Evolutionary conservation across 2,329 filamentous ascomycete genomes (phyloP).

Genomic region (Aspergillus eucalypticola): DNA sequence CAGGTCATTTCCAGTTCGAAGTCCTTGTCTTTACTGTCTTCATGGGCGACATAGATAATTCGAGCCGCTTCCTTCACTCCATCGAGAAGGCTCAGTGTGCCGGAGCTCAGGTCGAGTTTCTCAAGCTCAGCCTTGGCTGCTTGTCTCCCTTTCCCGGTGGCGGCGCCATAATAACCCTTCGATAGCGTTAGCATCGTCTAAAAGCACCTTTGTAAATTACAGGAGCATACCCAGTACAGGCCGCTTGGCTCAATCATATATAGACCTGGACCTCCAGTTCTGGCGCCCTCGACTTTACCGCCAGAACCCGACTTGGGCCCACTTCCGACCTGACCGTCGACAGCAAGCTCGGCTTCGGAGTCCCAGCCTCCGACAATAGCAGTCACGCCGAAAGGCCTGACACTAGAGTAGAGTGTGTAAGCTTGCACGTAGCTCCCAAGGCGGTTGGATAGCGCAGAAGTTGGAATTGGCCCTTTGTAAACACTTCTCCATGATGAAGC

Average conservation of each 20-base stretch:
- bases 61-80: conserved; percentile 94
- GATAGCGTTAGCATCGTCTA: conserved; percentile 25
- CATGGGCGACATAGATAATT: conserved; percentile 96
- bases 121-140: conserved; percentile 97
- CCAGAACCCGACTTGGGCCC: conserved; percentile 79
- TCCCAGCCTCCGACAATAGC: conserved; percentile 94
- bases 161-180: conserved; percentile 92
- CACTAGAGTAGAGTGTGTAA: conserved; percentile 95
- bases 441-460: conserved; percentile 81
- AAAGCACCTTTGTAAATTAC: not conserved
- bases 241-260: conserved; percentile 99
- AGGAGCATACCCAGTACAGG: conserved; percentile 72
- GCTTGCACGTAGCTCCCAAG: conserved; percentile 96
- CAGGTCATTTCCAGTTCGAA: conserved; percentile 99
- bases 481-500: conserved; percentile 84
- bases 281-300: conserved; percentile 74
- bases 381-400: conserved; percentile 94
- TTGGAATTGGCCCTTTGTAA: conserved; percentile 93
- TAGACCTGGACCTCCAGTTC: conserved; percentile 84
- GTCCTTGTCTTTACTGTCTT: conserved; percentile 99
- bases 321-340: conserved; percentile 85
- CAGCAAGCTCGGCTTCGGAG: conserved; percentile 77
- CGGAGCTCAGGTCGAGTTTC: conserved; percentile 85
- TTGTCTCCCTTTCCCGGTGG: conserved; percentile 94
- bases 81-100: conserved; percentile 75